Evolutionary conservation across 2,329 filamentous ascomycete genomes (phyloP).

Genomic region (Trichoderma citrinoviride): DNA sequence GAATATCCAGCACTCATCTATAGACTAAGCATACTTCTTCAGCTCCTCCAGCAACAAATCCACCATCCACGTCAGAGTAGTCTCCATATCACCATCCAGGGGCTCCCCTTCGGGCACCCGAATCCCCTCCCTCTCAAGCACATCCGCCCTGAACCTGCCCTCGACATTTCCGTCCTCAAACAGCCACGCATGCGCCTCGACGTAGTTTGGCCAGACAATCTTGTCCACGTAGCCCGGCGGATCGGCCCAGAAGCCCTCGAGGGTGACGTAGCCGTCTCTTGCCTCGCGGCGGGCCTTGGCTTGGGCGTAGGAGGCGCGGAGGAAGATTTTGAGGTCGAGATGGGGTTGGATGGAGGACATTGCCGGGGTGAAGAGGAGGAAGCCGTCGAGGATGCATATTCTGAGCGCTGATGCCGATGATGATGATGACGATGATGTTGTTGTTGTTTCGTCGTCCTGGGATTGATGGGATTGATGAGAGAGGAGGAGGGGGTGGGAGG

Average conservation of each 20-base stretch:
- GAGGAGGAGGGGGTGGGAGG: conserved; percentile 39
- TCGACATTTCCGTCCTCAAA: conserved; percentile 70
- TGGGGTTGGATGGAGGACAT: conserved; percentile 55
- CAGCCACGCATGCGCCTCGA: conserved; percentile 74
- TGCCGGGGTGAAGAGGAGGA: conserved; percentile 69
- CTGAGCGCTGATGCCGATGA: conserved; percentile 32
- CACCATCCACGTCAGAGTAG: conserved; percentile 67
- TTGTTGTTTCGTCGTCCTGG: too few species aligned
- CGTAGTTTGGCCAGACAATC: conserved; percentile 96
- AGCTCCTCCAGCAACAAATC: conserved; percentile 54
- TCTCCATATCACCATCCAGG: conserved; percentile 57
- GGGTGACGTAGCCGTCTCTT: conserved; percentile 72
- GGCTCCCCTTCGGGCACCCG: conserved; percentile 47
- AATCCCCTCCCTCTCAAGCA: conserved; percentile 46
- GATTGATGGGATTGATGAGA: too few species aligned
- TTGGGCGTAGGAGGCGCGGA: conserved; percentile 64
- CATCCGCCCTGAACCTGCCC: conserved; percentile 48
- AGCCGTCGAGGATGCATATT: conserved; percentile 81
- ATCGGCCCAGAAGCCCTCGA: conserved; percentile 92
- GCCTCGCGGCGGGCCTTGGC: conserved; percentile 66
- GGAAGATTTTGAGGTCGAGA: conserved; percentile 75
- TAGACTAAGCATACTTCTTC: conserved; percentile 28
- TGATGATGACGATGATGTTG: too few species aligned
- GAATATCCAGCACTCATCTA: too few species aligned
- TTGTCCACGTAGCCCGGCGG: conserved; percentile 91